Evolutionary conservation across 2,329 filamentous ascomycete species (phyloP).

Genomic region (Alternaria triticina): DNA sequence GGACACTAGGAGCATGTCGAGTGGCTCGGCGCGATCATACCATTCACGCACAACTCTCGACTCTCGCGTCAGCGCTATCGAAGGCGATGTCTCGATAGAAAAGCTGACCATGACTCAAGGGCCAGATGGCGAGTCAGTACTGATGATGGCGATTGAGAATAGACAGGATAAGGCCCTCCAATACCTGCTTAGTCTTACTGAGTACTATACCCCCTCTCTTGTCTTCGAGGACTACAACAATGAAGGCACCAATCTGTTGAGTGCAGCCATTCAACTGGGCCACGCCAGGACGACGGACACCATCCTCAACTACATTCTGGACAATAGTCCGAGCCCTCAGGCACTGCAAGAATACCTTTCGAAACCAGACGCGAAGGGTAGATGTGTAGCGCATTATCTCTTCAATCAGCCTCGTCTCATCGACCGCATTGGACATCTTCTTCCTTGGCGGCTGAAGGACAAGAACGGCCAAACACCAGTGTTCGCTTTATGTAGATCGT

Average conservation of each 20-base stretch:
- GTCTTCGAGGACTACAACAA: constrained; percentile 86
- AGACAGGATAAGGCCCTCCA: constrained; percentile 73
- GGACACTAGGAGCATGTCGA: constrained; percentile 88
- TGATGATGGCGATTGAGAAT: constrained; percentile 62
- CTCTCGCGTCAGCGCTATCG: constrained; percentile 70
- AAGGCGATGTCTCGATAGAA: constrained; percentile 86
- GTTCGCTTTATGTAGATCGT: constrained; percentile 92
- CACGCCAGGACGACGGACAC: constrained; percentile 76
- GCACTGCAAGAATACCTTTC: constrained; percentile 72
- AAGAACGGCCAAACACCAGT: constrained; percentile 98
- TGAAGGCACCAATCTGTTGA: constrained; percentile 87
- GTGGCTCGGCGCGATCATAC: constrained; percentile 82
- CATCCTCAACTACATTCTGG: constrained; percentile 73
- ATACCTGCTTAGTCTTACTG: constrained; percentile 78
- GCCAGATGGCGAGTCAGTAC: constrained; percentile 77
- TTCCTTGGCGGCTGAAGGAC: constrained; percentile 90
- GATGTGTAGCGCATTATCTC: constrained; percentile 92
- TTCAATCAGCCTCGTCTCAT: constrained; percentile 90
- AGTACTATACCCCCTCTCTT: constrained; percentile 74
- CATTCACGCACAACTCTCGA: constrained; percentile 78
- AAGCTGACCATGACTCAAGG: constrained; percentile 75
- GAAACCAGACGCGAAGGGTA: constrained; percentile 80
- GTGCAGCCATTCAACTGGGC: constrained; percentile 86
- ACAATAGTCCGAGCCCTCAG: constrained; percentile 59
- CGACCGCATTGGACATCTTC: constrained; percentile 72